phyloP scores from a whole-genome alignment of 2,329 filamentous ascomycete species.

The Aquanectria penicillioides region DNA sequence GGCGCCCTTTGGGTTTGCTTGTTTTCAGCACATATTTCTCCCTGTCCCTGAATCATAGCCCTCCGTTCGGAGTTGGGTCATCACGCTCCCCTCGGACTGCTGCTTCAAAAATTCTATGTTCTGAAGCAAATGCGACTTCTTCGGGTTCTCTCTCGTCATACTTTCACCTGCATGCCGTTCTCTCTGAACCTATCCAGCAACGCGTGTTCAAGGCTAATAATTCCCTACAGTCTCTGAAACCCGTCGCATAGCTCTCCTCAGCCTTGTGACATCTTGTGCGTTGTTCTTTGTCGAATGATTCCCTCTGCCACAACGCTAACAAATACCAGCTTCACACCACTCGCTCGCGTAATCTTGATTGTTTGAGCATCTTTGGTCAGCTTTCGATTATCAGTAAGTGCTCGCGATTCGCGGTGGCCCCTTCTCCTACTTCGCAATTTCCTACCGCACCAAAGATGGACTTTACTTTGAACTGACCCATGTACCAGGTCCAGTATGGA shows the following conservation, averaged over 20 bases:
- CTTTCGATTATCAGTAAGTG: slow-evolving; percentile 29
- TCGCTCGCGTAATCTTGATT: slow-evolving; percentile 29
- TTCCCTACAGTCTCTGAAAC: slow-evolving; percentile 18
- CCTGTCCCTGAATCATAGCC: too few relatives aligned
- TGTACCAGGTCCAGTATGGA: slow-evolving; percentile 45
- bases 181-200: not conserved
- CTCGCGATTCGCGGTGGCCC: not conserved
- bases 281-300: not conserved
- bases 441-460: too few relatives aligned
- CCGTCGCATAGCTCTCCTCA: slow-evolving; percentile 34
- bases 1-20: too few relatives aligned
- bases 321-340: slow-evolving; percentile 19
- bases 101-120: too few relatives aligned
- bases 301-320: not conserved
- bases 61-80: too few relatives aligned
- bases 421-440: too few relatives aligned
- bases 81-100: too few relatives aligned
- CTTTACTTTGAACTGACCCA: slow-evolving; percentile 17
- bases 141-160: too few relatives aligned
- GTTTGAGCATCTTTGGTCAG: slow-evolving; percentile 30
- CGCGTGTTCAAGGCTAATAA: slow-evolving; percentile 12
- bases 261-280: slow-evolving; percentile 33
- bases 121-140: too few relatives aligned
- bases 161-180: too few relatives aligned
- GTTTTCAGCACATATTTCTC: too few relatives aligned